Percentiles rank a stretch among this genome's conserved stretches.
Evolutionary conservation across 805 yeast species (phyloP).

Genomic region (Nakazawaea siamensis): DNA sequence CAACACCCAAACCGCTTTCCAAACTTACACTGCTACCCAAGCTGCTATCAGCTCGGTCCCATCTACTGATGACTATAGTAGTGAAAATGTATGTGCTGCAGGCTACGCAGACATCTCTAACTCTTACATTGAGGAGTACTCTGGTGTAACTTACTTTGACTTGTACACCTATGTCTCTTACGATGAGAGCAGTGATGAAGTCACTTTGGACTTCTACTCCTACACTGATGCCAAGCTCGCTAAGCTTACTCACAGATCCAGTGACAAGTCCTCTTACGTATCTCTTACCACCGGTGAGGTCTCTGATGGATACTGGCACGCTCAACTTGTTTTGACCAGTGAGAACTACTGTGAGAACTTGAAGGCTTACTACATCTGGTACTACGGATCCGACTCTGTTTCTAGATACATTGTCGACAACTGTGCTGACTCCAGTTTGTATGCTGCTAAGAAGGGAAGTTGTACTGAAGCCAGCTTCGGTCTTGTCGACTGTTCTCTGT

Average conservation of each 20-base stretch:
- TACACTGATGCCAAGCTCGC: not conserved
- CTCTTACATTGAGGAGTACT: not conserved
- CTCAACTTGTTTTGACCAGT: not conserved
- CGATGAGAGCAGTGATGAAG: not conserved
- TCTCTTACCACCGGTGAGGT: not conserved
- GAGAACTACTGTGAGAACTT: not conserved
- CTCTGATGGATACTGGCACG: not conserved
- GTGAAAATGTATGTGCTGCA: not conserved
- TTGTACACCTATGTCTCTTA: not conserved
- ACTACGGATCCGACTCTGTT: not conserved
- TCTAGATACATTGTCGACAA: not conserved
- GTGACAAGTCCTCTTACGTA: not conserved
- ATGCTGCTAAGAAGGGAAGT: not conserved
- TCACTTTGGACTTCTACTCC: conserved; percentile 1
- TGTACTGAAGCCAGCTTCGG: not conserved
- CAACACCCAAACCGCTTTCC: conserved; percentile 4
- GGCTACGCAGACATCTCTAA: not conserved
- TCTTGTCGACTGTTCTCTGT: not conserved
- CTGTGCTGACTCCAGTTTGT: not conserved
- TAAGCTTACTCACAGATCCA: not conserved
- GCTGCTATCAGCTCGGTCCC: not conserved
- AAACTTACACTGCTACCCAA: not conserved
- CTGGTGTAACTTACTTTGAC: not conserved
- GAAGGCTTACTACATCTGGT: not conserved
- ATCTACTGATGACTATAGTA: not conserved